A percentile compares a stretch with the other conserved stretches of the same genome.
phyloP scores from a whole-genome alignment of 2,329 filamentous ascomycete genomes.

The Stagonosporopsis tanaceti region DNA sequence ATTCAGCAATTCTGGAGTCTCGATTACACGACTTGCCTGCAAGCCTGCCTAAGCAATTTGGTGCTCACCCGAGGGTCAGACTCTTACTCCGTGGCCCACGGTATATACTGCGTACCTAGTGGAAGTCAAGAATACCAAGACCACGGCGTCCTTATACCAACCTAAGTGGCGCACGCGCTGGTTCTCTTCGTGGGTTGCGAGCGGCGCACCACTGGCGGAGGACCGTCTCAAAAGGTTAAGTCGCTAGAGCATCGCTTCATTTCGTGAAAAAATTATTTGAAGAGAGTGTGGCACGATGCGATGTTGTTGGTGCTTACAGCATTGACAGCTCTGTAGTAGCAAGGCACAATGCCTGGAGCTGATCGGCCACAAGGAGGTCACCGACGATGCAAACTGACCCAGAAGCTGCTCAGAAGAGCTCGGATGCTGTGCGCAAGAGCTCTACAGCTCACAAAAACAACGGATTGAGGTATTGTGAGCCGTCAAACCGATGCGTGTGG shows the following conservation, averaged over 20 bases:
- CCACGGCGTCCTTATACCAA: background rate
- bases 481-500: too few species aligned
- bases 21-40: too few species aligned
- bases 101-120: conserved; percentile 1
- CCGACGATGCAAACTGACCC: background rate
- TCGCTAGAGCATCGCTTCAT: too few species aligned
- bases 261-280: background rate
- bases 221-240: background rate
- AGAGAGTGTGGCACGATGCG: background rate
- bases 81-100: conserved; percentile 1
- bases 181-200: background rate
- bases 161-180: background rate
- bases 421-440: background rate
- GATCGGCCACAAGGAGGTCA: background rate
- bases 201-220: background rate
- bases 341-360: background rate
- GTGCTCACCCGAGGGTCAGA: background rate
- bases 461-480: background rate
- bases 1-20: too few species aligned
- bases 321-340: background rate
- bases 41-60: background rate
- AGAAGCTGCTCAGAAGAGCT: background rate
- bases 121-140: conserved; percentile 15
- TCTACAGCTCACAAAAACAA: background rate
- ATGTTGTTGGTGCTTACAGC: background rate